Evolutionary conservation across 768 basidiomycete genomes (phyloP), one percentile per base, ranked within the genome.

Genomic region (Suillus discolor): DNA sequence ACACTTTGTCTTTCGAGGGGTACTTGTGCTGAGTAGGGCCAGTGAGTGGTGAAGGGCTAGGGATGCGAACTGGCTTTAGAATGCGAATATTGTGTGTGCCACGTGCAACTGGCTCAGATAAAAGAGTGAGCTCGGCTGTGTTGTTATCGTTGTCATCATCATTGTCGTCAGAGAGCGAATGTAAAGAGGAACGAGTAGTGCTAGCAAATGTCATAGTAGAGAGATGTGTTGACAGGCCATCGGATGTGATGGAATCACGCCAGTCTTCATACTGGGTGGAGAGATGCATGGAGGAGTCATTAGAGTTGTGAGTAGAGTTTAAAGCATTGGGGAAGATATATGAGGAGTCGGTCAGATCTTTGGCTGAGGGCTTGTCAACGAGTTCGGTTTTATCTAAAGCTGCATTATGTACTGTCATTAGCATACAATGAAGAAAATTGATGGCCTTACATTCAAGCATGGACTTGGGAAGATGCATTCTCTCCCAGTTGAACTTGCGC

Each of bases 381-480:
- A 8, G 20, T 49, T 49, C 11, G 13, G 13, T 49, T 49, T 49
- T 49, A 49, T 49, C 23, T 49, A 49, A 23, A 49, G 47, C 47
- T 49, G 47, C 47, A 49, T 49, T 6, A 13, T 49, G 23, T 49
- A 49, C 12, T 3, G 6, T 49, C 47, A 49, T 49, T 49, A 49
- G 47, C 47, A 12, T 49, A 6, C 47, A 49, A 49, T 1, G 2
- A 49, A 49, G n/a, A 49, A 8, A 49, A 49, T 49, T 13, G n/a
- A 49, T 49, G 47, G n/a, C n/a, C 47, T 49, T 49, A 49, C 47
- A 23, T 49, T 49, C 6, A 49, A 49, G 47, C 47, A 49, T 49
- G 4, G 47, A 49, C 47, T 49, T 23, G 23, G 47, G 47, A 49
- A 49, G 47, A 49, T 4, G 12, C 47, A 49, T n/a, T 12, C 11